Percentiles rank a stretch among this genome's conserved stretches.
phyloP scores from a whole-genome alignment of 2,329 filamentous ascomycete species.

The Neofusicoccum parvum region DNA sequence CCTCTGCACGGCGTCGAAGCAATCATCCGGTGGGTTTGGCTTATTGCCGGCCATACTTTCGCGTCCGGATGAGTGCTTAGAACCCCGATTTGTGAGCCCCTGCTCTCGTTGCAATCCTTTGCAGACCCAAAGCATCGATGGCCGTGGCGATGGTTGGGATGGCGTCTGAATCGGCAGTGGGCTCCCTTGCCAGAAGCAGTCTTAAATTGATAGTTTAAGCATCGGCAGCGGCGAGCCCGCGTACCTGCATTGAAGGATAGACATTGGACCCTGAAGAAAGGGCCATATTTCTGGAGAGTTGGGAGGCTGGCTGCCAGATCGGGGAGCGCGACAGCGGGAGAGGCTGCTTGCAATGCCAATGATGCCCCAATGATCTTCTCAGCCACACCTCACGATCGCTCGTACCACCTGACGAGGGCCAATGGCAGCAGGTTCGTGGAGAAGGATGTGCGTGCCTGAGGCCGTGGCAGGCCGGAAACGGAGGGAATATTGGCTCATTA shows the following conservation, averaged over 20 bases:
- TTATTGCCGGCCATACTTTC: not conserved
- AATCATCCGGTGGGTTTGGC: not conserved
- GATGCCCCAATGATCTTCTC: slow-evolving; percentile 4
- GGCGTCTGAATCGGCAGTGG: not conserved
- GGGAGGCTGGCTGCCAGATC: not conserved
- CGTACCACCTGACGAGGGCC: not conserved
- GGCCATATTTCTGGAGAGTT: not conserved
- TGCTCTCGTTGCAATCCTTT: not conserved
- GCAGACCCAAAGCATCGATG: not conserved
- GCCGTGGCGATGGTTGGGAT: not conserved
- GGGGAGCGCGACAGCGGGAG: not conserved
- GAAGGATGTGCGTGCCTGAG: slow-evolving; percentile 2
- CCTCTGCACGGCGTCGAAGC: not conserved
- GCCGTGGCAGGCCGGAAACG: not conserved
- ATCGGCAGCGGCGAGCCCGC: not conserved
- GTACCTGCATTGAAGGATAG: slow-evolving; percentile 14
- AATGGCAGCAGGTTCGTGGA: not conserved
- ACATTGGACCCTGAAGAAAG: slow-evolving; percentile 14
- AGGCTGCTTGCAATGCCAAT: not conserved
- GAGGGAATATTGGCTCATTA: slow-evolving; percentile 18
- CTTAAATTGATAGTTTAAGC: not conserved
- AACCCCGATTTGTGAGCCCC: not conserved
- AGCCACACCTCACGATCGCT: not conserved
- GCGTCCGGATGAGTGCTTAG: not conserved
- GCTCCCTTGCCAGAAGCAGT: not conserved